Conservation (phyloP, 257 asterid genomes). For the Plantago major region DNA sequence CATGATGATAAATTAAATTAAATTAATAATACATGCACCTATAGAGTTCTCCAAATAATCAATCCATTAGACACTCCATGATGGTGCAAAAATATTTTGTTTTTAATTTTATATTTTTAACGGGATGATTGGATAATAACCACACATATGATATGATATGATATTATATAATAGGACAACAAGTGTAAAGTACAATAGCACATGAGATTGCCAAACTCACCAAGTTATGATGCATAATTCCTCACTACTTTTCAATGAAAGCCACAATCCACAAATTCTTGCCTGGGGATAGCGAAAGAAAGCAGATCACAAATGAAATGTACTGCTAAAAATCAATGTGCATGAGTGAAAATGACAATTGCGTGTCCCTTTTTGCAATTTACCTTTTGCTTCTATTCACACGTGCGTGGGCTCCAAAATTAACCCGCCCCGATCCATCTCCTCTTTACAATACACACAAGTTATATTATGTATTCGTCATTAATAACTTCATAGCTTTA, state of each 20-base stretch:
- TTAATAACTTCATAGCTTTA: no score
- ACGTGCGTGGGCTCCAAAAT: slow-evolving; percentile 3
- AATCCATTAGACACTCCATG: no score
- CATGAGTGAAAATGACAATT: neutral
- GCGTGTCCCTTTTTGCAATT: slow-evolving; percentile 3
- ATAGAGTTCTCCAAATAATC: no score
- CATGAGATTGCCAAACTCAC: slow-evolving; percentile 19
- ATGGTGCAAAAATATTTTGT: no score
- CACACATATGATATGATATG: neutral
- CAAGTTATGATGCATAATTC: slow-evolving; percentile 13
- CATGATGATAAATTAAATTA: no score
- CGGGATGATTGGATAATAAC: neutral
- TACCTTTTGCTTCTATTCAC: neutral
- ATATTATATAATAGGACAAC: slow-evolving; percentile 6
- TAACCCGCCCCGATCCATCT: no score
- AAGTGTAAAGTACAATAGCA: slow-evolving; percentile 22
- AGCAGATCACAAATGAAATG: slow-evolving; percentile 20
- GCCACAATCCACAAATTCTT: slow-evolving; percentile 52
- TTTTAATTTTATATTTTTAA: neutral
- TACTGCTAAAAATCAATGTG: slow-evolving; percentile 12
- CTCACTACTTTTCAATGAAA: slow-evolving; percentile 33
- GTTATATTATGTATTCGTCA: no score
- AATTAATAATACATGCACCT: no score
- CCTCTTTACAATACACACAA: no score
- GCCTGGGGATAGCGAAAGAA: slow-evolving; percentile 53